Evolutionary conservation across 805 yeast species (phyloP).

Genomic region (Tetrapisispora namnaoensis): DNA sequence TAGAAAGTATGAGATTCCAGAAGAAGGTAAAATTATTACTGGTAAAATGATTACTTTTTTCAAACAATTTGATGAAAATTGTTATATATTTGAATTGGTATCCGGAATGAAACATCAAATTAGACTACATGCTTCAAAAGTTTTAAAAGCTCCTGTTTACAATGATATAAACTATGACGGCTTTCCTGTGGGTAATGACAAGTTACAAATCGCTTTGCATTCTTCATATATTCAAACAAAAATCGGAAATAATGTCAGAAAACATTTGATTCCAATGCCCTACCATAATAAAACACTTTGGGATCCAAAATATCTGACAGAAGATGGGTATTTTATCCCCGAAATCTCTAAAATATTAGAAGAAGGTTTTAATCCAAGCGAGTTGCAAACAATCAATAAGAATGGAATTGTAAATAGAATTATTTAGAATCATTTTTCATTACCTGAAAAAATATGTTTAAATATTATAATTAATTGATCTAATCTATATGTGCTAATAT

Average conservation of each 20-base stretch:
- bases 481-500: slow-evolving; percentile 24
- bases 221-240: slow-evolving; percentile 27
- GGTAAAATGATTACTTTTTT: slow-evolving; percentile 10
- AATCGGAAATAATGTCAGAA: slow-evolving; percentile 24
- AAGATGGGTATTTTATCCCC: slow-evolving; percentile 4
- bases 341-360: not conserved
- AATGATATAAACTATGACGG: slow-evolving; percentile 27
- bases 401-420: not conserved
- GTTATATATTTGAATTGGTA: slow-evolving; percentile 25
- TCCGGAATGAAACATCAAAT: slow-evolving; percentile 37
- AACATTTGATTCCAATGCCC: slow-evolving; percentile 22
- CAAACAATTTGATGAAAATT: slow-evolving; percentile 11
- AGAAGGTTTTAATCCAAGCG: slow-evolving; percentile 1
- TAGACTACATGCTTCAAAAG: slow-evolving; percentile 24
- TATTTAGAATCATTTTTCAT: not conserved
- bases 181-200: not conserved
- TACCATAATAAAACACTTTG: slow-evolving; percentile 3
- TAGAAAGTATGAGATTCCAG: not conserved
- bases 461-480: not conserved
- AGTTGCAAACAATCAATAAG: not conserved
- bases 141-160: slow-evolving; percentile 21
- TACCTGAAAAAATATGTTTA: not conserved
- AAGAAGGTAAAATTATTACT: not conserved
- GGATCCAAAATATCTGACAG: slow-evolving; percentile 4
- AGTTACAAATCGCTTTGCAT: slow-evolving; percentile 31